Evolutionary conservation across 345 rosid species (phyloP), one percentile per base, ranked within the genome.

Genomic region (Gossypium thurberi): DNA sequence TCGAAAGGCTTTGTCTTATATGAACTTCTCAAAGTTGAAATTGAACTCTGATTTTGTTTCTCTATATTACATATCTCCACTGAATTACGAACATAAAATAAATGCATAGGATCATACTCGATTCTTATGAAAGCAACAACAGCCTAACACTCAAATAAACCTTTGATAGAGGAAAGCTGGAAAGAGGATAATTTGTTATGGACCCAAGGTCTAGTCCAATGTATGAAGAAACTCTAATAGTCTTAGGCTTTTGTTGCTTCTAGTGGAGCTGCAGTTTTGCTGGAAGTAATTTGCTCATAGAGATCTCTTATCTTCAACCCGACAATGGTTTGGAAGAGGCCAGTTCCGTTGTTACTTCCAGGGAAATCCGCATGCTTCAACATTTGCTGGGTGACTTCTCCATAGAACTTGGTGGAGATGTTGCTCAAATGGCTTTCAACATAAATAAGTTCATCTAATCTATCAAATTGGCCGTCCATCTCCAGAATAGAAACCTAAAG

Each of bases 381-480:
- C 98, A 95, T 84, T 76, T 95, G 99, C 74, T 95, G 99, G 42
- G 99, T 92, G 0, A 92, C 90, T 78, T 95, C 99, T 0, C 98
- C 97, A 23, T 95, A 92, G 85, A 90, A 95, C 81, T 92, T 92
- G 74, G 94, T 86, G 11, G 99, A 95, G 66, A 91, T 82, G 92
- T 89, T 91, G 86, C 98, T 95, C 65, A 92, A 72, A 81, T 95
- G 99, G 77, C 97, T 92, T 79, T 95, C 99, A 2, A 92, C 94
- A 37, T 95, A 95, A 11, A 95, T 95, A 68, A 92, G 89, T 82
- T 95, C 99, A 72, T 95, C 99, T 80, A 92, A 79, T 84, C 99
- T 90, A 78, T 95, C 98, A 23, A 95, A 92, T 70, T 89, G 90
- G 21, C 99, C 99, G 71, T 95, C 98, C 99, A 95, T 94, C 82